Evolutionary conservation across 2,329 filamentous ascomycete genomes (phyloP).

Genomic region (Graphium sp.): DNA sequence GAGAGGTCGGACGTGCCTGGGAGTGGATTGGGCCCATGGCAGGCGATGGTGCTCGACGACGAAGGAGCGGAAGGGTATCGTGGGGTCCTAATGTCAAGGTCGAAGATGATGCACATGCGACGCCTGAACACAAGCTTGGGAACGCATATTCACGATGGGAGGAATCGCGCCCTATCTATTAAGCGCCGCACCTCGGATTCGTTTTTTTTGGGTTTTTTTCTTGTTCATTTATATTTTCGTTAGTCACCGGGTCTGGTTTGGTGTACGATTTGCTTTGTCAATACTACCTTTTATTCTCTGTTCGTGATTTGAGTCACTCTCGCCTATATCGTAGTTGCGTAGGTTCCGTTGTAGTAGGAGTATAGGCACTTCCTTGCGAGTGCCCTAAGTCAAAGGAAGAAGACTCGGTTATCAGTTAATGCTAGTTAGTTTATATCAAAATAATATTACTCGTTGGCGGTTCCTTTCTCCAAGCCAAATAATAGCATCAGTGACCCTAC

Average conservation of each 20-base stretch:
- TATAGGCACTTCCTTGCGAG: too few species aligned
- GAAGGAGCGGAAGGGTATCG: slow-evolving; percentile 35
- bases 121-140: slow-evolving; percentile 5
- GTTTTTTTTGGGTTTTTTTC: slow-evolving; percentile 4
- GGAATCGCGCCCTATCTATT: slow-evolving; percentile 23
- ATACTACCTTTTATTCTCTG: background rate
- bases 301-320: slow-evolving; percentile 2
- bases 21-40: slow-evolving; percentile 49
- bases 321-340: background rate
- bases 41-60: slow-evolving; percentile 24
- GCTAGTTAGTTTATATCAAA: too few species aligned
- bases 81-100: slow-evolving; percentile 20
- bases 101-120: slow-evolving; percentile 14
- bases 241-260: background rate
- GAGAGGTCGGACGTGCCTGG: slow-evolving; percentile 50
- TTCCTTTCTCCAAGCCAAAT: too few species aligned
- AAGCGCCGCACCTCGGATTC: slow-evolving; percentile 6
- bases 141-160: slow-evolving; percentile 18
- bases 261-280: slow-evolving; percentile 2
- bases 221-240: slow-evolving; percentile 4
- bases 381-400: too few species aligned
- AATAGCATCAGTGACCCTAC: too few species aligned
- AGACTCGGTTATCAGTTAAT: too few species aligned
- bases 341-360: too few species aligned
- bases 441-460: too few species aligned